Conservation (phyloP, 2,329 filamentous ascomycete species). For the Hirsutella minnesotensis region DNA sequence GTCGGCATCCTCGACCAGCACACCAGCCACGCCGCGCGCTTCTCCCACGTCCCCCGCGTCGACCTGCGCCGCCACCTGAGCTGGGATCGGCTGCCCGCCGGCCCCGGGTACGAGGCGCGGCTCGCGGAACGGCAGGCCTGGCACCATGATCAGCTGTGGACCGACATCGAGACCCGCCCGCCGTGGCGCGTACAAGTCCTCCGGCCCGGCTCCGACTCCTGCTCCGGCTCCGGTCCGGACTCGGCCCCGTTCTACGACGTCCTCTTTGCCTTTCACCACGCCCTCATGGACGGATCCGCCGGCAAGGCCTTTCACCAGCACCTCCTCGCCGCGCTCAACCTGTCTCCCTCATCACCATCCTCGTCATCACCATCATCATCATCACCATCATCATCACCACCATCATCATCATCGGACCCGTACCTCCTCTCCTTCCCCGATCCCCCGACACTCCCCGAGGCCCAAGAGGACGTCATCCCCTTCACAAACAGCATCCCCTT, state of each 20-base stretch:
- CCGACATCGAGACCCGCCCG: slow-evolving; percentile 24
- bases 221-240: slow-evolving; percentile 1
- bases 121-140: slow-evolving; percentile 22
- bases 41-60: slow-evolving; percentile 29
- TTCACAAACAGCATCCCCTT: slow-evolving; percentile 28
- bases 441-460: slow-evolving; percentile 19
- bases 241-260: slow-evolving; percentile 22
- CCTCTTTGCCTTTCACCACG: slow-evolving; percentile 39
- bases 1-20: slow-evolving; percentile 35
- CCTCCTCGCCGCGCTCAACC: slow-evolving; percentile 30
- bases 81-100: slow-evolving; percentile 15
- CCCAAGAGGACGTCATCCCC: slow-evolving; percentile 28
- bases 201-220: slow-evolving; percentile 6
- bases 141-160: slow-evolving; percentile 29
- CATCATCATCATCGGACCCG: not conserved
- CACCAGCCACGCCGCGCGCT: slow-evolving; percentile 25
- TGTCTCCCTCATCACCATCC: not conserved
- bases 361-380: too few relatives aligned
- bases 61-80: slow-evolving; percentile 31
- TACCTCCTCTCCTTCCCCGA: slow-evolving; percentile 18
- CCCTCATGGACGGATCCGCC: slow-evolving; percentile 38
- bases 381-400: too few relatives aligned
- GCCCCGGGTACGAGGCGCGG: slow-evolving; percentile 16
- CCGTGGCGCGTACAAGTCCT: slow-evolving; percentile 36
- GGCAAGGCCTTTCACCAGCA: slow-evolving; percentile 35